Evolutionary conservation across 345 rosid genomes (phyloP).

Genomic region (Nasturtium officinale): DNA sequence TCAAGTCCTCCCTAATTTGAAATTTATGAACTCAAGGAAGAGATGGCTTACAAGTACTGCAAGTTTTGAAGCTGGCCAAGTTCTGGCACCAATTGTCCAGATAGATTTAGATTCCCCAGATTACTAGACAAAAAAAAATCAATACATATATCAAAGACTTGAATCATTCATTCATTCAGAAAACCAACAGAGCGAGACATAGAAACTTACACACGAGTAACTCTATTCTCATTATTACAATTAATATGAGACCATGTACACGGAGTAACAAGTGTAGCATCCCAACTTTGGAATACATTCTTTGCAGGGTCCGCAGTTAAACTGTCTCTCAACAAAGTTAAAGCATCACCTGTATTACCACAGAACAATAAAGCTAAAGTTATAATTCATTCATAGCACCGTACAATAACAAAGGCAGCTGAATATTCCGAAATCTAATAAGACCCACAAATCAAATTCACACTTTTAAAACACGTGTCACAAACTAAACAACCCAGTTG

Average conservation of each 20-base stretch:
- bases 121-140: slow-evolving; percentile 35
- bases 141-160: neutral
- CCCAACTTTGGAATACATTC: slow-evolving; percentile 81
- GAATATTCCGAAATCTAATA: no score
- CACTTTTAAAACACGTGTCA: neutral
- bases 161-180: slow-evolving; percentile 13
- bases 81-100: slow-evolving; percentile 35
- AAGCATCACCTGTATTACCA: slow-evolving; percentile 62
- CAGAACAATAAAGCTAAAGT: neutral
- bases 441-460: neutral
- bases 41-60: slow-evolving; percentile 75
- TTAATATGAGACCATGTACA: slow-evolving; percentile 91
- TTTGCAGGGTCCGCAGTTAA: slow-evolving; percentile 56
- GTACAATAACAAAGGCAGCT: neutral
- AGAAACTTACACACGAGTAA: slow-evolving; percentile 71
- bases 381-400: neutral
- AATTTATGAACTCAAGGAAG: neutral
- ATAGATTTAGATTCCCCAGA: slow-evolving; percentile 41
- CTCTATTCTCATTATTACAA: slow-evolving; percentile 69
- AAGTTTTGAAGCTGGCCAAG: slow-evolving; percentile 55
- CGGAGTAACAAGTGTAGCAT: slow-evolving; percentile 71
- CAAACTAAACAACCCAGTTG: neutral
- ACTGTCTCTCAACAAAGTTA: slow-evolving; percentile 59
- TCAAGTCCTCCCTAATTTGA: neutral
- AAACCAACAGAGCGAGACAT: neutral